Percentiles rank a stretch among this genome's conserved stretches.
Evolutionary conservation across 805 yeast genomes (phyloP).

Genomic region (Ogataea nonfermentans): DNA sequence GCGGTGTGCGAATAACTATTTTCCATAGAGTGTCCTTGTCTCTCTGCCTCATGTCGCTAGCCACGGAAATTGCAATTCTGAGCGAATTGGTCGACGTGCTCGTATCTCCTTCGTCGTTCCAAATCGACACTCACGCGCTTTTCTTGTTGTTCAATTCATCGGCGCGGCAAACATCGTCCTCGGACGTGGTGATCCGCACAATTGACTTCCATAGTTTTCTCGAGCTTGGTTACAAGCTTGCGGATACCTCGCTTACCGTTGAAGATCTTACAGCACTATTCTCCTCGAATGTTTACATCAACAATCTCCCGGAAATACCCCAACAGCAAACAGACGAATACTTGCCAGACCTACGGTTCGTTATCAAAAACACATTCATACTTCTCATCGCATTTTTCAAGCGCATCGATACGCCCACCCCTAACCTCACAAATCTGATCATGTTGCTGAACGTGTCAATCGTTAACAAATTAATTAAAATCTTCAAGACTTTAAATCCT

Average conservation of each 20-base stretch:
- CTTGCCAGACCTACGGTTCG: constrained; percentile 30
- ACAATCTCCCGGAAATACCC: constrained; percentile 17
- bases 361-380: constrained; percentile 29
- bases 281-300: constrained; percentile 30
- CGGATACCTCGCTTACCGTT: constrained; percentile 12
- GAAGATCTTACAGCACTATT: constrained; percentile 13
- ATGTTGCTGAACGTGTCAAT: constrained; percentile 30
- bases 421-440: constrained; percentile 20
- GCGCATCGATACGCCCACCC: constrained; percentile 13
- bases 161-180: constrained; percentile 2
- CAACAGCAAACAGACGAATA: constrained; percentile 13
- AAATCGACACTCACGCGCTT: constrained; percentile 19
- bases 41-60: constrained; percentile 4
- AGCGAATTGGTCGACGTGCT: constrained; percentile 27
- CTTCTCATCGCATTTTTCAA: constrained; percentile 26
- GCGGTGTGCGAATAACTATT: neutral
- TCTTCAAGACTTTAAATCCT: constrained; percentile 27
- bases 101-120: constrained; percentile 20
- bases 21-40: neutral
- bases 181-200: constrained; percentile 21
- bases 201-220: constrained; percentile 28
- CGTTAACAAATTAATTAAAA: constrained; percentile 29
- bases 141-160: constrained; percentile 20
- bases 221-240: constrained; percentile 27
- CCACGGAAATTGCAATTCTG: constrained; percentile 22